Conservation (phyloP, 164 flowering plant species). For the Macadamia integrifolia region DNA sequence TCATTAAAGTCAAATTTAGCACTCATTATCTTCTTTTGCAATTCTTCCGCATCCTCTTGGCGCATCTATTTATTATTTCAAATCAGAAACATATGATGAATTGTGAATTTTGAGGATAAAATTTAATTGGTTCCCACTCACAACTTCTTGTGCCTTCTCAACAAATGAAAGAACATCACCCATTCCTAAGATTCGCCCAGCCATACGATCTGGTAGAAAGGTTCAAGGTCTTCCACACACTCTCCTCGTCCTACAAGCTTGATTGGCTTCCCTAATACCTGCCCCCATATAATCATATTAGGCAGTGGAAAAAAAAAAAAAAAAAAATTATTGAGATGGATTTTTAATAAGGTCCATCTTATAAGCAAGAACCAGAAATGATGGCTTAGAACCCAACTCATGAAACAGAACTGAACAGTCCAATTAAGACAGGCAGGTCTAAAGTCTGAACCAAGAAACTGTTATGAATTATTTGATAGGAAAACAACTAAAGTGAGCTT, state of each 20-base stretch:
- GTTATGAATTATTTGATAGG: too few relatives aligned
- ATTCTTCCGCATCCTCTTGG: slow-evolving; percentile 94
- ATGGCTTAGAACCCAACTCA: too few relatives aligned
- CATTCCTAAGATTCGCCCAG: slow-evolving; percentile 96
- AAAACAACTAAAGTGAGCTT: too few relatives aligned
- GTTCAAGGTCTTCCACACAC: slow-evolving; percentile 96
- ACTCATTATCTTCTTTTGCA: slow-evolving; percentile 95
- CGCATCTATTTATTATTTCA: slow-evolving; percentile 54
- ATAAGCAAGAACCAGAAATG: too few relatives aligned
- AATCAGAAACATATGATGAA: slow-evolving; percentile 5
- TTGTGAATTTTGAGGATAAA: background rate
- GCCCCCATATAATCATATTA: slow-evolving; percentile 2
- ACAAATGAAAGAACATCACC: slow-evolving; percentile 98
- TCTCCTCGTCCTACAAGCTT: slow-evolving; percentile 98
- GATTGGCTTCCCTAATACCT: slow-evolving; percentile 98
- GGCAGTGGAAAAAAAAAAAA: background rate
- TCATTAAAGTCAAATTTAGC: slow-evolving; percentile 98
- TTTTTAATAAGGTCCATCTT: too few relatives aligned
- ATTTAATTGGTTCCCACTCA: slow-evolving; percentile 35
- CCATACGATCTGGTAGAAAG: slow-evolving; percentile 97
- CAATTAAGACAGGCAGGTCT: background rate
- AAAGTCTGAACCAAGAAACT: background rate
- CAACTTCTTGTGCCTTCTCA: slow-evolving; percentile 99
- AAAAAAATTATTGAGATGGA: too few relatives aligned
- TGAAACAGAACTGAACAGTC: background rate